phyloP scores from a whole-genome alignment of 1,284 basidiomycete species.

The Ceratorhiza oryzae-sativae region DNA sequence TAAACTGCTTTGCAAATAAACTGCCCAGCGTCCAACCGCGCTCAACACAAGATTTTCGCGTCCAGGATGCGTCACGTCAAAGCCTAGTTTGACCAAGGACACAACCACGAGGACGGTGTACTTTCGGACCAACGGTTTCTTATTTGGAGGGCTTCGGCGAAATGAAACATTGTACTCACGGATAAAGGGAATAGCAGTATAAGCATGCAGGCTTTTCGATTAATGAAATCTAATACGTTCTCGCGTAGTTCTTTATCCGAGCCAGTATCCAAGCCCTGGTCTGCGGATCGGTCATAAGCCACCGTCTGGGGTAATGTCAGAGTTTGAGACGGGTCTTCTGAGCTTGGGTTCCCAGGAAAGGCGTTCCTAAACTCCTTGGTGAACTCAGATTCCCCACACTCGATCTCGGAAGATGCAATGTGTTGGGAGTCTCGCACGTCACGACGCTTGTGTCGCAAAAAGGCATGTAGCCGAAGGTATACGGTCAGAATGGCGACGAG shows the following conservation, averaged over 20 bases:
- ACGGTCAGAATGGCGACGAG: background rate
- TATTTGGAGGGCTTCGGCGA: background rate
- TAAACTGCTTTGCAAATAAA: constrained; percentile 19
- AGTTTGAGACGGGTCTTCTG: background rate
- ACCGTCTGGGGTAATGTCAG: background rate
- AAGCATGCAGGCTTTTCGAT: constrained; percentile 24
- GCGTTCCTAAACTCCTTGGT: background rate
- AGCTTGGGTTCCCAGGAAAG: background rate
- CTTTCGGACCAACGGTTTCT: background rate
- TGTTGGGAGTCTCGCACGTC: constrained; percentile 1
- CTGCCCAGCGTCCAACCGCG: constrained; percentile 15
- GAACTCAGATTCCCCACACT: background rate
- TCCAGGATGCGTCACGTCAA: constrained; percentile 1
- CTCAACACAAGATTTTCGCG: background rate
- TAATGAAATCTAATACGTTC: constrained; percentile 26
- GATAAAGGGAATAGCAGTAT: constrained; percentile 34
- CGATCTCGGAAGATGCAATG: background rate
- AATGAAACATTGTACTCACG: background rate
- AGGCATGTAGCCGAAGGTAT: constrained; percentile 11
- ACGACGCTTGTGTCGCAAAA: constrained; percentile 12
- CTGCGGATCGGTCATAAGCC: background rate
- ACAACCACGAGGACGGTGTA: constrained; percentile 16
- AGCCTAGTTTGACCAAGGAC: constrained; percentile 12
- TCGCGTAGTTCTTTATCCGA: background rate
- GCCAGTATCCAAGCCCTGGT: background rate